These are phyloP conservation scores for Ambrosia hybrid DNA, from an alignment of 140 eudicot genomes.

Conservation along the genomic window DNA sequence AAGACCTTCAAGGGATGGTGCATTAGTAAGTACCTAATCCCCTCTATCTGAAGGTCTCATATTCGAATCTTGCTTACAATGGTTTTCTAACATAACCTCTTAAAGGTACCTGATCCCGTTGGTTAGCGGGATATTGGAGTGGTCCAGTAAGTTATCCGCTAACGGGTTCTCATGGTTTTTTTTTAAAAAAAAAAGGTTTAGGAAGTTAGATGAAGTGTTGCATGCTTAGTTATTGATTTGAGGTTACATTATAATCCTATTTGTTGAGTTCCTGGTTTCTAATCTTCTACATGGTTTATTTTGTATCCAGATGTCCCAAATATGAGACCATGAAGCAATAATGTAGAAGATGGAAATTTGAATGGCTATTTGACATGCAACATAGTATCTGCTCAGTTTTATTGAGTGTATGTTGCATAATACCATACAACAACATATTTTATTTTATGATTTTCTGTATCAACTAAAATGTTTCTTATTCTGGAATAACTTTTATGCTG, in stretches of 20 bases:
- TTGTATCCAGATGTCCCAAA: conserved; percentile 27
- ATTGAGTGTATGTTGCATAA: conserved; percentile 32
- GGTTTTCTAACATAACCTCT: too few relatives aligned
- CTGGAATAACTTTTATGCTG: not conserved
- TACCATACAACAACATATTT: conserved; percentile 19
- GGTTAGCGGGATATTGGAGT: too few relatives aligned
- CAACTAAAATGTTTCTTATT: conserved; percentile 4
- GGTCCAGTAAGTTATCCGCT: too few relatives aligned
- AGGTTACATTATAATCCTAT: not conserved
- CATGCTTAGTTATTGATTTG: not conserved
- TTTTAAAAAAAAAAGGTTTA: too few relatives aligned
- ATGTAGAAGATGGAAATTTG: conserved; percentile 29
- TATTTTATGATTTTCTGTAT: conserved; percentile 14
- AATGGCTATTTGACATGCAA: conserved; percentile 30
- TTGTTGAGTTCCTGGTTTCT: not conserved
- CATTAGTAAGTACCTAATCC: too few relatives aligned
- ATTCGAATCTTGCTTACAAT: too few relatives aligned
- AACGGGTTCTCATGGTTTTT: too few relatives aligned
- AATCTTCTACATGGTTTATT: conserved; percentile 21
- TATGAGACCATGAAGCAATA: conserved; percentile 30
- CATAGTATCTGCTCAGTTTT: conserved; percentile 27
- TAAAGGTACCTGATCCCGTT: too few relatives aligned
- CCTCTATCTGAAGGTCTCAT: too few relatives aligned
- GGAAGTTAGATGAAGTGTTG: too few relatives aligned
- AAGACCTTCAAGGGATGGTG: too few relatives aligned